Evolutionary conservation across 2,329 filamentous ascomycete species (phyloP), one percentile per base, ranked within the genome.

Genomic region (Pyricularia sp.): DNA sequence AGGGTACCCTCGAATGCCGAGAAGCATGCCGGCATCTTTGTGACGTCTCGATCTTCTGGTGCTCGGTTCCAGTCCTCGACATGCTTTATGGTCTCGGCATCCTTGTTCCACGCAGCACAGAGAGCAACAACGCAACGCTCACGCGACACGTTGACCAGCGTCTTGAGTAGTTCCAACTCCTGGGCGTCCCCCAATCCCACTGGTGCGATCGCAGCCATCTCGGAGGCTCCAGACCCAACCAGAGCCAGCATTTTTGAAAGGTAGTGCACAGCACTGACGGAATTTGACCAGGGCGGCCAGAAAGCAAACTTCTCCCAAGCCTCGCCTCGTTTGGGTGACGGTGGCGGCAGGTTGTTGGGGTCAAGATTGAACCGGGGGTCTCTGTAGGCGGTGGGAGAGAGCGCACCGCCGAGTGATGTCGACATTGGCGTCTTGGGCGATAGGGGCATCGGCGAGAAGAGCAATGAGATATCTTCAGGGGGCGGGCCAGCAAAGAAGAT

Each of bases 301-400:
- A 98, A 99, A 0, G 94, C 94, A 78, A 95, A 88, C 80, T 94
- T 91, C 76, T 98, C 95, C 93, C 93, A 98, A 0, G 90, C 82
- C 73, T 97, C 93, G 6, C 94, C 94, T 64, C 86, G 87, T 73
- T 85, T 92, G 0, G 93, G 92, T 0, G 91, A 92, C 1, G 90
- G 89, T 12, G 89, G 88, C 1, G 93, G 94, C 2, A 92, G 82
- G 71, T 92, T 93, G 75, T 86, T 90, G 0, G 88, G 84, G 75
- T 97, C 93, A 70, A 97, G 88, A 69, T 89, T 91, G 79, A 97
- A 94, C 1, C 91, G 87, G 64, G 90, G 89, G 73, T 92, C 91
- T 68, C 88, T 86, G 0, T 85, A 79, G 23, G 86, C 85, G 4
- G 86, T 84, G 2, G 87, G 85, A 31, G 85, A 86, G 55, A 84